Evolutionary conservation across 1,284 basidiomycete species (phyloP), one percentile per base, ranked within the genome.

Genomic region (Tylopilus sp.): DNA sequence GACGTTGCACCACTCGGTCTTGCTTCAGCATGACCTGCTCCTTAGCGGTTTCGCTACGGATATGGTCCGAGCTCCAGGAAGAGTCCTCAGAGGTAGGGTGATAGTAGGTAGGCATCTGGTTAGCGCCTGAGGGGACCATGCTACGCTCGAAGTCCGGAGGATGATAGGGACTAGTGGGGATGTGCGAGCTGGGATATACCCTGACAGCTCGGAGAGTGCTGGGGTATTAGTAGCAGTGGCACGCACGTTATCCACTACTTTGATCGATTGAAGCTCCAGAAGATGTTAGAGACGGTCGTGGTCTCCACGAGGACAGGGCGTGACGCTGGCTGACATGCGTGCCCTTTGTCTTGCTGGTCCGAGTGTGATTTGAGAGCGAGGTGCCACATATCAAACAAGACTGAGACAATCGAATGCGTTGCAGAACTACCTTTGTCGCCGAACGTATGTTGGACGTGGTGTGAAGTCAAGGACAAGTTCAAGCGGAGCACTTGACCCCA

Each of bases 291-390:
- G 47, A 49, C 47, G 47, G 47, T 49, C 47, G 47, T 49, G 47
- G 47, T 49, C n/a, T 49, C 47, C 47, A 49, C 47, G 47, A n/a
- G 47, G 47, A 49, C 47, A 49, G n/a, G 47, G 47, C 47, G 47
- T 49, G 47, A 49, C 6, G 47, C 47, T 49, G 9, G 22, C 47
- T 49, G n/a, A 15, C 22, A 24, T 24, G 47, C 47, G 22, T 49
- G 10, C 22, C 47, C 47, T 49, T 44, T 44, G 41, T 44, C 41
- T 44, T 44, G 19, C 39, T 41, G 15, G 39, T 41, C 44, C 22
- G 44, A 44, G n/a, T 49, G 47, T 24, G 47, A 49, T 24, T n/a
- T 49, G 47, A 24, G n/a, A 47, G 44, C 44, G 5, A 24, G 47
- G 12, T 24, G 47, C 22, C 47, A 49, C n/a, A 49, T 49, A 13